Evolutionary conservation across 1,284 basidiomycete species (phyloP), one percentile per base, ranked within the genome.

Genomic region (Marasmius fiardii): DNA sequence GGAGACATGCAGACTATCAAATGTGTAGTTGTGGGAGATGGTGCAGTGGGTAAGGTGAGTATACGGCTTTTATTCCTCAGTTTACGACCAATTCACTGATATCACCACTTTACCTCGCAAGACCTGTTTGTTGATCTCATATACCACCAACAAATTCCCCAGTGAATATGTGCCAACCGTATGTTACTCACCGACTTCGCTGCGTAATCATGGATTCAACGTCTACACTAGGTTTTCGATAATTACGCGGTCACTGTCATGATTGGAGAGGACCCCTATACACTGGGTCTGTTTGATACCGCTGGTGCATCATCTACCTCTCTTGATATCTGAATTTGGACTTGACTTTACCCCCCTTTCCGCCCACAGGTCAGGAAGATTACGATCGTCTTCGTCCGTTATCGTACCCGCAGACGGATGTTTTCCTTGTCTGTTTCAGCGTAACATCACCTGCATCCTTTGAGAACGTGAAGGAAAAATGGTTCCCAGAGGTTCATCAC

Each of bases 401-500:
- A 76, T 98, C 95, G 69, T 99, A 99, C 81, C 96, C 96, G 24
- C 96, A 99, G 79, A 99, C 96, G 62, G 97, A 99, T 69, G 96
- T 99, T 56, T 99, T 99, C 83, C 84, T 99, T 56, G 95, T 99
- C 64, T 99, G 96, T 78, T 99, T 98, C 81, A 96, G 93, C 68
- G 97, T 99, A 63, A 98, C 95, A 33, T 96, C 93, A 23, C 97
- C 96, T 4, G 95, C 97, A 37, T 98, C 95, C 53, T 99, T 98
- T 70, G 96, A 99, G 75, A 99, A 99, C 89, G 96, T 99, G 67
- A 98, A 97, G 83, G 96, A 99, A 77, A 99, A 99, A 74, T 99
- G 96, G 96, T 98, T 98, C 84, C 97, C 96, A 26, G 97, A 99
- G 78, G 96, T 99, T 52, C 95, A 95, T 72, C 96, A 99, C 74